Evolutionary conservation across 495 filamentous ascomycete genomes (phyloP), one percentile per base, ranked within the genome.

Genomic region (Aspergillus sclerotioniger): DNA sequence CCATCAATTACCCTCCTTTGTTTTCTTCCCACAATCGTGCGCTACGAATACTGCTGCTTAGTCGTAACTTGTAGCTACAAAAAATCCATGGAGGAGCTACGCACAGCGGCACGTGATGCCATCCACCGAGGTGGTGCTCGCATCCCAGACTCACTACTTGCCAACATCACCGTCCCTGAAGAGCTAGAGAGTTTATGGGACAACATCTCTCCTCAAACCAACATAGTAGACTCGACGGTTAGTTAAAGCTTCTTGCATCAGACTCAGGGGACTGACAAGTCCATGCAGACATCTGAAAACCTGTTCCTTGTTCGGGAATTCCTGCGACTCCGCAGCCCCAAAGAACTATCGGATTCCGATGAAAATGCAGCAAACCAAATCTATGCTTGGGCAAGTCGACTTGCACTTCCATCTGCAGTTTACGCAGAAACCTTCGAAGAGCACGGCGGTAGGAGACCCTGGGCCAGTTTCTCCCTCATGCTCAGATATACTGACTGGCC

Each of bases 331-430:
- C 60, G 65, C 57, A 57, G 52, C 15, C 45, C 63, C 1, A 63
- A 33, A 52, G 13, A 29, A 8, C 54, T 73, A 19, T 55, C 64
- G 12, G 51, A 53, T 6, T 44, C 55, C 6, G 76, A 80, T 37
- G 61, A 59, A 16, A 48, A 61, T 12, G 65, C 65, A 12, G 62
- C 67, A 8, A 61, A 65, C 41, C 58, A 63, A 3, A 16, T 80
- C 12, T 74, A 73, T 47, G 56, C 63, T 8, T 79, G 77, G 76
- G 66, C 71, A 7, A 67, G 66, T 50, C 32, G 53, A 37, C 47
- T 57, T 32, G 67, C 71, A 19, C 65, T 78, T 3, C 76, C 77
- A 6, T 69, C 66, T 4, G 46, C 69, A 0, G 68, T 68, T 28
- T 77, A 76, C 56, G 70, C 64, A 20, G 54, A 62, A 32, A 43